Percentiles rank a stretch among this genome's conserved stretches.
These are phyloP conservation scores for Ligustrum vulgare DNA, from an alignment of 257 asterid genomes.

Conservation along the genomic window DNA sequence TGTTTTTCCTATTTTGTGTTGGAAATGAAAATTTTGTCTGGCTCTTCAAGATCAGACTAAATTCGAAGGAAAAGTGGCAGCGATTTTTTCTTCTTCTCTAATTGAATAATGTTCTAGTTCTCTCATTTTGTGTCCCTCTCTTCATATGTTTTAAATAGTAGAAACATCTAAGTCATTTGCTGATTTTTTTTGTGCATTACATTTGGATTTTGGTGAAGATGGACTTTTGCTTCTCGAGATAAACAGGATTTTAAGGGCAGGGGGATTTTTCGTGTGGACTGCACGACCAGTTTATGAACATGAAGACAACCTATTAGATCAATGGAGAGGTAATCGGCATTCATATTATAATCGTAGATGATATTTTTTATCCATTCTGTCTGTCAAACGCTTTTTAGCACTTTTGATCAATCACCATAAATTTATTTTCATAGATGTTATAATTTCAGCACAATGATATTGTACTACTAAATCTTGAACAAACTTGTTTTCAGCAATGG, in stretches of 20 bases:
- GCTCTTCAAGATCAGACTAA: not conserved
- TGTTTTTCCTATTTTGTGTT: not conserved
- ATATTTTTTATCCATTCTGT: not conserved
- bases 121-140: not conserved
- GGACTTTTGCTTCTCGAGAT: conserved; percentile 70
- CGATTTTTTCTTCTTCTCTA: not conserved
- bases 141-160: conserved; percentile 1
- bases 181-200: not conserved
- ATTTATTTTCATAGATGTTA: not conserved
- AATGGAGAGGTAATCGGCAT: conserved; percentile 48
- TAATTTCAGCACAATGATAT: not conserved
- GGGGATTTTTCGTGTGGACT: conserved; percentile 60
- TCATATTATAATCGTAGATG: not conserved
- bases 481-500: conserved; percentile 45
- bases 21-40: not conserved
- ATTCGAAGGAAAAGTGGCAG: not conserved
- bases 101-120: not conserved
- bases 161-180: not conserved
- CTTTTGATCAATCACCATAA: not conserved
- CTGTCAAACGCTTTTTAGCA: not conserved
- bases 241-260: conserved; percentile 67
- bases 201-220: conserved; percentile 33
- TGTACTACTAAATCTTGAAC: not conserved
- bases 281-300: conserved; percentile 29
- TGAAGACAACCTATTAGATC: conserved; percentile 32